Base-by-base conservation (phyloP, 805 yeast genomes). In the Pichia exigua region DNA sequence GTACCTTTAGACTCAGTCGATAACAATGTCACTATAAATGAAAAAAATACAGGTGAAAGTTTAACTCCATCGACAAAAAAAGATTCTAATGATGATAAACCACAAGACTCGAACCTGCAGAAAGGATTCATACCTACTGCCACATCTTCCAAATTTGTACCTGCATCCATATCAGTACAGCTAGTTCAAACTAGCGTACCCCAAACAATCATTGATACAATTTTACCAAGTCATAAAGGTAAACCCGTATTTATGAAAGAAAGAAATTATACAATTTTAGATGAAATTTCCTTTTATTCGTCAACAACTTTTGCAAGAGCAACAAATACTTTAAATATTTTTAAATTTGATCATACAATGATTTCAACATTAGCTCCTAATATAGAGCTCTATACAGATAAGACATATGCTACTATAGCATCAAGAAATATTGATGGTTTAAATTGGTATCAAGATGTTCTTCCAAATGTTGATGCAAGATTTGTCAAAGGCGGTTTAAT, bases 331-430 rank as follows among this genome's bases (percentile, higher is more conserved):
- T 30, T 51, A 3, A 47, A 52, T 44, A 48, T 52, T 13, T 52
- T 48, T 21, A 45, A 42, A 35, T 52, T 52, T 32, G 49, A 45
- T 28, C 43, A 48, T 24, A 48, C 51, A 13, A 20, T 48, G 44
- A 24, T 30, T 6, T 39, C 42, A 10, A 38, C 51, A 0, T 17
- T 38, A 2, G 18, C 17, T 2, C 54, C 54, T 8, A 52, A 52
- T 38, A 26, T 28, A 4, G 46, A 48, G 11, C 27, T 52, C 1
- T 52, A 48, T 17, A 27, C 49, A 26, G 13, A 30, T 17, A 9
- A 20, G 2, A 38, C 50, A 3, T 35, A 46, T 24, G n/a, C n/a
- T 2, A 15, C 13, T 9, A 18, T 47, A 3, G n/a, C 8, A 11
- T 27, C 45, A 11, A 28, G 42, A 9, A 1, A 39, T 4, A 9